These are phyloP conservation scores for Phaeoacremonium minimum DNA, from an alignment of 2,329 filamentous ascomycete genomes.

Conservation along the genomic window DNA sequence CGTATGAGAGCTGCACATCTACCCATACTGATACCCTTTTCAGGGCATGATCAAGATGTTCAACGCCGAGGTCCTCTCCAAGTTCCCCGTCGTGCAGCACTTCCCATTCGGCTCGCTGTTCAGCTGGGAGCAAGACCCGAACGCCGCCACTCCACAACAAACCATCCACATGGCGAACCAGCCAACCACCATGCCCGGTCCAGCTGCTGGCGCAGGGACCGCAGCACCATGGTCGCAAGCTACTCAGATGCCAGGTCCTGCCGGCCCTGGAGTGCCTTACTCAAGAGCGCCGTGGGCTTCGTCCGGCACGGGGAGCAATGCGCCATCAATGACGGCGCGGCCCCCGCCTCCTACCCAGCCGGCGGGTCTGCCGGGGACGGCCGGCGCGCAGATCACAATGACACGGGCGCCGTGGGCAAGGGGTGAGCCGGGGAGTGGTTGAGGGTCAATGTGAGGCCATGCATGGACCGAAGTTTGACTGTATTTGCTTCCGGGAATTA, in stretches of 20 bases:
- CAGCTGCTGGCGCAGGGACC: constrained; percentile 24
- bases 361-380: constrained; percentile 8
- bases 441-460: too few species aligned
- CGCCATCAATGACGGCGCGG: constrained; percentile 1
- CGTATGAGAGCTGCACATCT: neutral
- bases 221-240: constrained; percentile 40
- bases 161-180: constrained; percentile 57
- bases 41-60: constrained; percentile 99
- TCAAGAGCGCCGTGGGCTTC: constrained; percentile 17
- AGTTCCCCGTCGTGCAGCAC: constrained; percentile 98
- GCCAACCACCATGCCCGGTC: constrained; percentile 26
- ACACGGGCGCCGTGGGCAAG: constrained; percentile 11
- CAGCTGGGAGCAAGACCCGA: constrained; percentile 66
- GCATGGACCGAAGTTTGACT: too few species aligned
- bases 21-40: neutral
- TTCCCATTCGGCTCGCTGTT: constrained; percentile 82
- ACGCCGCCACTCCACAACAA: constrained; percentile 42
- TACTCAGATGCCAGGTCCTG: constrained; percentile 29
- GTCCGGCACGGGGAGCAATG: neutral
- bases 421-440: neutral
- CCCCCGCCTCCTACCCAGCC: constrained; percentile 3
- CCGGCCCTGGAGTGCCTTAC: constrained; percentile 23
- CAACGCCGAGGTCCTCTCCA: constrained; percentile 90
- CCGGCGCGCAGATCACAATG: constrained; percentile 9
- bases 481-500: too few species aligned